Evolutionary conservation across 306 rosid species (phyloP), one percentile per base, ranked within the genome.

Genomic region (Boehmeria nivea): DNA sequence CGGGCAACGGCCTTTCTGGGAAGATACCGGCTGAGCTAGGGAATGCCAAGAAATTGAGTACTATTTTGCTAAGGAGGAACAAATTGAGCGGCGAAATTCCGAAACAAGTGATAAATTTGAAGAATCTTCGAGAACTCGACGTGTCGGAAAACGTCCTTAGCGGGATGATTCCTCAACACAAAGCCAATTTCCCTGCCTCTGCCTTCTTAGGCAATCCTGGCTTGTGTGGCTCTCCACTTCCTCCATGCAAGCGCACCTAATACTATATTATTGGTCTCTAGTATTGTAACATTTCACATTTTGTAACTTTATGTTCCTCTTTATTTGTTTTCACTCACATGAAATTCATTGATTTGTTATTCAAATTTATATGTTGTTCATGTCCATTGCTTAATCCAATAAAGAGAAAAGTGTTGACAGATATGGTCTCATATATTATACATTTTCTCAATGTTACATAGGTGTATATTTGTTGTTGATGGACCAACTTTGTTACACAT

Each of bases 221-320:
- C 38, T 52, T 83, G 51, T 83, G 91, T 64, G 91, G 87, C 42
- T 14, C 64, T 60, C 87, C 84, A 55, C 84, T 83, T 54, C 78
- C 80, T 57, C 76, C 78, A 12, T 80, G 84, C 64, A 77, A 69
- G 0, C 75, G 67, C 67, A 47, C 65, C 52, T 74, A 70, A 60
- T 19, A 12, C 23, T 43, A n/a, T 40, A n/a, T 40, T n/a, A n/a
- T 40, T n/a, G 19, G n/a, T n/a, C n/a, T n/a, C n/a, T 28, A 28
- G 34, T 3, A 28, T 8, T 28, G 34, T 8, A 3, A 28, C 36
- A 31, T 10, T 6, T 45, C 14, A 19, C 51, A 11, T 4, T 45
- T 20, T 20, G 2, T 3, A 5, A 19, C 10, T 12, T 8, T 19
- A 5, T 3, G 9, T 28, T 19, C 31, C 10, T 43, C 1, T 37